Evolutionary conservation across 2,329 filamentous ascomycete species (phyloP).

Genomic region (Aspergillus awamori): DNA sequence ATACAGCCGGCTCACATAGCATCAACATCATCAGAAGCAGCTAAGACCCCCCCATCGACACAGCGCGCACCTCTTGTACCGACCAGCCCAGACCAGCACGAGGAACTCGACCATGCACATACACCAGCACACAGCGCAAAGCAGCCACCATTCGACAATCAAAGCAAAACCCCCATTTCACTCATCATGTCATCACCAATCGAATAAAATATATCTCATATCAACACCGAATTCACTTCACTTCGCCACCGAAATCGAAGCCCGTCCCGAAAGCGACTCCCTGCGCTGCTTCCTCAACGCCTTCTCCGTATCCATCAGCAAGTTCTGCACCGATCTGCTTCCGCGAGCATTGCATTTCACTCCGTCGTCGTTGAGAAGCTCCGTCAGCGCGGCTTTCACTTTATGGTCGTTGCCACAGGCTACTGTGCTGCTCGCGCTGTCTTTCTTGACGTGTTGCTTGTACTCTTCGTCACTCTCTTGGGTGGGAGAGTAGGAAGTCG

Average conservation of each 20-base stretch:
- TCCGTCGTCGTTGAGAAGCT: slow-evolving; percentile 63
- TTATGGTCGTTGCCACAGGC: slow-evolving; percentile 19
- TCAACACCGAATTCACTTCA: not conserved
- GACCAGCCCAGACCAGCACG: too few species aligned
- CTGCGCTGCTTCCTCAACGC: slow-evolving; percentile 45
- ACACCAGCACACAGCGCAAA: too few species aligned
- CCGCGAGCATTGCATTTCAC: slow-evolving; percentile 56
- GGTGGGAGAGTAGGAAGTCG: slow-evolving; percentile 15
- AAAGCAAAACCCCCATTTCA: too few species aligned
- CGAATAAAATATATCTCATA: not conserved
- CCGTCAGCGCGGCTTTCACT: slow-evolving; percentile 62
- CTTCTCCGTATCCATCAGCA: slow-evolving; percentile 64
- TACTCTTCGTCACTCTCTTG: not conserved
- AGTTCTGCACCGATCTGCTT: slow-evolving; percentile 62
- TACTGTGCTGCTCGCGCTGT: not conserved
- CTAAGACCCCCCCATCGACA: too few species aligned
- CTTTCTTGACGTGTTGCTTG: not conserved
- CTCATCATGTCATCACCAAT: not conserved
- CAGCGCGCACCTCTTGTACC: too few species aligned
- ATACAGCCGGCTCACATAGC: too few species aligned
- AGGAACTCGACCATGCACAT: too few species aligned
- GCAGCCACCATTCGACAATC: too few species aligned
- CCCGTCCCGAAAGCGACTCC: slow-evolving; percentile 13
- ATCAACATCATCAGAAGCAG: too few species aligned
- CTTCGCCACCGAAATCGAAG: not conserved